phyloP scores from a whole-genome alignment of 768 basidiomycete species.

The Tricholoma matsutake region DNA sequence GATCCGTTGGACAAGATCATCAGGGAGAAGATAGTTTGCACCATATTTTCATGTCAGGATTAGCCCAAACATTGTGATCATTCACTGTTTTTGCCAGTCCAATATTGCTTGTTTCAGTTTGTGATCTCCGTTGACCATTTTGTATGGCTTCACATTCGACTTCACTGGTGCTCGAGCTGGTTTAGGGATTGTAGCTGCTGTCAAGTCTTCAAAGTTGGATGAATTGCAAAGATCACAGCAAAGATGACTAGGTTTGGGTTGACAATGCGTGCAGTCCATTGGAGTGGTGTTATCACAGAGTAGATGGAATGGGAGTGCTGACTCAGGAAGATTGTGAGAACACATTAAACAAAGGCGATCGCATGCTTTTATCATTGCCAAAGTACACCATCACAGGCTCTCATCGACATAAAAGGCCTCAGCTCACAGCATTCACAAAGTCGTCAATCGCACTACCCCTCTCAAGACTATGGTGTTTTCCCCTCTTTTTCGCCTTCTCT shows the following conservation, averaged over 20 bases:
- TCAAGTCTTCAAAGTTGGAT: neutral
- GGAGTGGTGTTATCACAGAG: neutral
- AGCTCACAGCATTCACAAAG: neutral
- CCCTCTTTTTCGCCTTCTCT: neutral
- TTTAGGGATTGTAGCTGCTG: neutral
- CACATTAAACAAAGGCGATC: neutral
- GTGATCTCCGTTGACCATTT: neutral
- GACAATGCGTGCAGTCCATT: neutral
- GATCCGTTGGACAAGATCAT: neutral
- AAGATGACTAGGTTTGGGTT: too few relatives aligned
- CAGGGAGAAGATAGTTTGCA: neutral
- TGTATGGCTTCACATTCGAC: neutral
- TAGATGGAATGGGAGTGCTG: neutral
- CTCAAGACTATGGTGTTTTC: neutral
- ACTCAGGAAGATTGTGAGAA: neutral
- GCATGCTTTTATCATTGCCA: neutral
- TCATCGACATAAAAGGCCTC: neutral
- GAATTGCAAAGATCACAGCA: neutral
- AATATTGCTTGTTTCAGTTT: neutral
- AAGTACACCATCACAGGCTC: neutral
- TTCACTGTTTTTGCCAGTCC: neutral
- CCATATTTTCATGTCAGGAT: neutral
- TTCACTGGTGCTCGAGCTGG: neutral
- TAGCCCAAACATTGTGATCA: neutral
- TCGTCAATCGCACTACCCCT: neutral